phyloP scores from a whole-genome alignment of 768 basidiomycete species.

The Crassisporium funariophilum region DNA sequence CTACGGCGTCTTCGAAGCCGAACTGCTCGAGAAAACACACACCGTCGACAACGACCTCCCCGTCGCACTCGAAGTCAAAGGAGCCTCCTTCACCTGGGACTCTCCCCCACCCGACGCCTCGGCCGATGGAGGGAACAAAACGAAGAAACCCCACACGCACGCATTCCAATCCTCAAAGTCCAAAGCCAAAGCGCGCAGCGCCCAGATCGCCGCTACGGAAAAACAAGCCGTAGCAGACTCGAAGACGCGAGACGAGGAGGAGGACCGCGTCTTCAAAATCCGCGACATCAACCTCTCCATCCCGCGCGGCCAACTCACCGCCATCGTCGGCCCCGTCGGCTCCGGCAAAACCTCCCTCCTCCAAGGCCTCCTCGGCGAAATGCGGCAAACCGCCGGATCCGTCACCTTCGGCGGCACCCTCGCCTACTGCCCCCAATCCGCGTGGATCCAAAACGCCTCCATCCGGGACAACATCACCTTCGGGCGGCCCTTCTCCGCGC shows the following conservation, averaged over 20 bases:
- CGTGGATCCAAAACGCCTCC: conserved; percentile 93
- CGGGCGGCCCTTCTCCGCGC: conserved; percentile 79
- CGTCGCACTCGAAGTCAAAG: conserved; percentile 66
- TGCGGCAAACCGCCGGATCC: conserved; percentile 68
- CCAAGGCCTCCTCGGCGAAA: conserved; percentile 81
- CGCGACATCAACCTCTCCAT: conserved; percentile 65
- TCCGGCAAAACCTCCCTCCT: conserved; percentile 70
- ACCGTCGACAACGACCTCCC: conserved; percentile 54
- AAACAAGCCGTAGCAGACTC: conserved; percentile 26
- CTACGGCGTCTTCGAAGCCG: conserved; percentile 81
- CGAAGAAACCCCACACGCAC: conserved; percentile 7
- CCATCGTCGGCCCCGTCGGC: conserved; percentile 85
- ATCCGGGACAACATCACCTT: conserved; percentile 90
- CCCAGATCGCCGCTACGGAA: conserved; percentile 23
- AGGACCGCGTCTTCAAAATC: conserved; percentile 61
- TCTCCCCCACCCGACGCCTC: conserved; percentile 55
- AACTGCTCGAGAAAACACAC: conserved; percentile 63
- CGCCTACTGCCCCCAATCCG: conserved; percentile 82
- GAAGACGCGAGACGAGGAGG: conserved; percentile 32
- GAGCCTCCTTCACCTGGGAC: conserved; percentile 88
- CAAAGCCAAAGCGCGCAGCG: conserved; percentile 18
- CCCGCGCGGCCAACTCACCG: conserved; percentile 76
- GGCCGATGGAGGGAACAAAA: conserved; percentile 33
- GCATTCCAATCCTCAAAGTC: conserved; percentile 15
- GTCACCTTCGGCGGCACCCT: conserved; percentile 76